These are phyloP conservation scores for Mollisiaceae sp. DNA, from an alignment of 2,329 filamentous ascomycete species.

Conservation along the genomic window DNA sequence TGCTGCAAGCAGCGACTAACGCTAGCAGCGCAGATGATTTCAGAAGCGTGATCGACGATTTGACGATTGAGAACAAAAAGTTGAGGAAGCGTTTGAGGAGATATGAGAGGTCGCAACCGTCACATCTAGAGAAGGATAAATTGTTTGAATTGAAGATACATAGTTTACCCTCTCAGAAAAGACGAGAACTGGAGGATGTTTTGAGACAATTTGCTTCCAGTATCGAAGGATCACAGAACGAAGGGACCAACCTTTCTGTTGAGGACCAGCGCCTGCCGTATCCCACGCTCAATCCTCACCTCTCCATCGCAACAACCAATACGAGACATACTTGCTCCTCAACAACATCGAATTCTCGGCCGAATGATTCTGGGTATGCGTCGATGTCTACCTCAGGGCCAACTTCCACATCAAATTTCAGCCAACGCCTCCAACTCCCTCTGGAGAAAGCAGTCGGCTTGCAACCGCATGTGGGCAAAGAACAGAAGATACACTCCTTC, in stretches of 20 bases:
- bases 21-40: conserved; percentile 66
- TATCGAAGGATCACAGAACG: conserved; percentile 55
- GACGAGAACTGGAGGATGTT: conserved; percentile 75
- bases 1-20: conserved; percentile 21
- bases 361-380: conserved; percentile 62
- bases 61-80: conserved; percentile 83
- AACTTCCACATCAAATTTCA: conserved; percentile 42
- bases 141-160: conserved; percentile 85
- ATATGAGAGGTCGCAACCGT: conserved; percentile 70
- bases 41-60: conserved; percentile 82
- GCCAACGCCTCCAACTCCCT: not conserved
- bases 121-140: conserved; percentile 74
- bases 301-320: conserved; percentile 8
- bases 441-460: conserved; percentile 9
- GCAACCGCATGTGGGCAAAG: conserved; percentile 38
- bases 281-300: conserved; percentile 50
- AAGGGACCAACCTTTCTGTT: conserved; percentile 33
- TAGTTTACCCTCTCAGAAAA: conserved; percentile 72
- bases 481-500: conserved; percentile 71
- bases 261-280: not conserved
- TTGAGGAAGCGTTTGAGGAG: conserved; percentile 74
- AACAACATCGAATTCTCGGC: conserved; percentile 44
- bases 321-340: conserved; percentile 27
- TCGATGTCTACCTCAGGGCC: conserved; percentile 61
- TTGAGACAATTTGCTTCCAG: conserved; percentile 72